phyloP scores from a whole-genome alignment of 1,284 basidiomycete species.

The Apiotrichum porosum region DNA sequence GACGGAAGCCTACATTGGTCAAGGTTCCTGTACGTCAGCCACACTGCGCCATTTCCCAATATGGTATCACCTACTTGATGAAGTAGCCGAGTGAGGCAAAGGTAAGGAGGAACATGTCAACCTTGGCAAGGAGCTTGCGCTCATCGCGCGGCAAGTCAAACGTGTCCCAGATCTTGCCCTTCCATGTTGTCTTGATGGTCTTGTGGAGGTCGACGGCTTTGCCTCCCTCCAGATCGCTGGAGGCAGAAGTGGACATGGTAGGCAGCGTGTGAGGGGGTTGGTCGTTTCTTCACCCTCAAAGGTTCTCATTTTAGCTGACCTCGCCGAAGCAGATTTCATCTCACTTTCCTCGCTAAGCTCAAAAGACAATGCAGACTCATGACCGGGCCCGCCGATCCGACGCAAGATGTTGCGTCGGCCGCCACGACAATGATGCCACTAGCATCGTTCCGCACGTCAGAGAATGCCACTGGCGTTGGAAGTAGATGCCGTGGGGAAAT shows the following conservation, averaged over 20 bases:
- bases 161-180: conserved; percentile 37
- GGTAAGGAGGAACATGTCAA: conserved; percentile 38
- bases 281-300: neutral
- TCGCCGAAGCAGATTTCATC: neutral
- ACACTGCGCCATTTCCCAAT: neutral
- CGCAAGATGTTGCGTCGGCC: too few relatives aligned
- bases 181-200: neutral
- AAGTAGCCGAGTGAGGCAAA: conserved; percentile 41
- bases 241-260: too few relatives aligned
- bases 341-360: too few relatives aligned
- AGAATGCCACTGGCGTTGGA: too few relatives aligned
- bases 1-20: conserved; percentile 31
- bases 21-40: conserved; percentile 14
- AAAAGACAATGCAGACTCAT: too few relatives aligned
- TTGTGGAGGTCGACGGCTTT: neutral
- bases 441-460: too few relatives aligned
- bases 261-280: too few relatives aligned
- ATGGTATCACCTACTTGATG: conserved; percentile 18
- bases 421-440: too few relatives aligned
- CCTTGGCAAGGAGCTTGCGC: conserved; percentile 38
- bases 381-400: too few relatives aligned
- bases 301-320: neutral
- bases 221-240: neutral
- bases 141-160: conserved; percentile 31
- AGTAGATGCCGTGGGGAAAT: too few relatives aligned